A percentile compares a stretch with the other conserved stretches of the same genome.
Conservation (phyloP, 2,329 filamentous ascomycete genomes). For the Ilyonectria destructans region DNA sequence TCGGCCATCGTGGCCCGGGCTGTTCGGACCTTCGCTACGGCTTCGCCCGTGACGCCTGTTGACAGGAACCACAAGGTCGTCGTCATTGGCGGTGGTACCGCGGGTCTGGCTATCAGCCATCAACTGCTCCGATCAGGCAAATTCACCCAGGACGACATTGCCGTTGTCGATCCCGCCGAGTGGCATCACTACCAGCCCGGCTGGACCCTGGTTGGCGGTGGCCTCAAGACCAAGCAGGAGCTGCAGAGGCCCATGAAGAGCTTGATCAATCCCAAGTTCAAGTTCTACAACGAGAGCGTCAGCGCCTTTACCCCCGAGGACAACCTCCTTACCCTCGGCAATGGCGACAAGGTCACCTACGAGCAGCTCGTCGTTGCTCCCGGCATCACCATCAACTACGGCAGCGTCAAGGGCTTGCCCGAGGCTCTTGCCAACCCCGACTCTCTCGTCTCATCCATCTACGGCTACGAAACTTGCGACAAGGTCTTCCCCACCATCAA, state of each 20-base stretch:
- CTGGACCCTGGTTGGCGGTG: constrained; percentile 79
- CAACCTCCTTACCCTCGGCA: constrained; percentile 69
- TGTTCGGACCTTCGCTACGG: constrained; percentile 12
- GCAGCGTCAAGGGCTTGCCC: constrained; percentile 68
- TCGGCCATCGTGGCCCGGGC: constrained; percentile 12
- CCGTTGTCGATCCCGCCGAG: constrained; percentile 74
- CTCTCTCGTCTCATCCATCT: constrained; percentile 70
- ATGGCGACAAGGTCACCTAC: constrained; percentile 72
- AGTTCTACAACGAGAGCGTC: constrained; percentile 71
- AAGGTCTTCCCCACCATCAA: constrained; percentile 68
- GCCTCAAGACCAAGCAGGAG: constrained; percentile 75
- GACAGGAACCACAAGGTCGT: constrained; percentile 71
- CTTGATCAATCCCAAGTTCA: constrained; percentile 72
- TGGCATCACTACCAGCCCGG: constrained; percentile 81
- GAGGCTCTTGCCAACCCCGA: constrained; percentile 68
- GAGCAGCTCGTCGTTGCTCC: constrained; percentile 77
- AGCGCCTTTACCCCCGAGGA: constrained; percentile 68
- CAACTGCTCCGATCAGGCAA: constrained; percentile 75
- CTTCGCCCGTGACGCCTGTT: constrained; percentile 16
- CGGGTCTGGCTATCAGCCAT: constrained; percentile 78
- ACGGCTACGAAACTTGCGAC: constrained; percentile 69
- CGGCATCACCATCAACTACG: constrained; percentile 68
- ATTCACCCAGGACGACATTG: constrained; percentile 74
- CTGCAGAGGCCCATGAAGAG: constrained; percentile 66
- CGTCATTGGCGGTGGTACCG: constrained; percentile 77